phyloP scores from a whole-genome alignment of 371 early-diverging fungal species.

The Syncephalastrum contaminatum region DNA sequence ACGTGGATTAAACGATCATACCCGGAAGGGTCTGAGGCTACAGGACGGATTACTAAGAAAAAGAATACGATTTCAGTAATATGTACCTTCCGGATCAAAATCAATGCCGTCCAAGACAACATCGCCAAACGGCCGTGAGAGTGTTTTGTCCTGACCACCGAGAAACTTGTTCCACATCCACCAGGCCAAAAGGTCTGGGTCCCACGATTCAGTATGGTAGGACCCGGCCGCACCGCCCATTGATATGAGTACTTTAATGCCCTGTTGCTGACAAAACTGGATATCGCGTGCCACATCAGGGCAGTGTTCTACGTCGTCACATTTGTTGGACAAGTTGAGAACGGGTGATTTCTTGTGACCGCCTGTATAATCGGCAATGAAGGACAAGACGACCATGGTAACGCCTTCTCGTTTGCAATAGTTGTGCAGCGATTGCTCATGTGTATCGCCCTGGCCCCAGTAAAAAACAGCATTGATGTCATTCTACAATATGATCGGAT shows the following conservation, averaged over 20 bases:
- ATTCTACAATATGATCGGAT: neutral
- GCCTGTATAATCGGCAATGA: constrained; percentile 46
- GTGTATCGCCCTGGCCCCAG: constrained; percentile 34
- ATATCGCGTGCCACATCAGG: constrained; percentile 56
- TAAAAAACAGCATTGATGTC: constrained; percentile 18
- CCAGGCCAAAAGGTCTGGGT: constrained; percentile 45
- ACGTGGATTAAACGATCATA: constrained; percentile 31
- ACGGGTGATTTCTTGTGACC: constrained; percentile 35
- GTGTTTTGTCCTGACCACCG: constrained; percentile 29
- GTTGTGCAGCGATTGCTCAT: constrained; percentile 40
- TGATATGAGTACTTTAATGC: constrained; percentile 54
- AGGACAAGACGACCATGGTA: constrained; percentile 53
- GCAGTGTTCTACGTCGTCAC: constrained; percentile 40
- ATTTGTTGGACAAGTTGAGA: constrained; percentile 58
- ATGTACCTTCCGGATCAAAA: constrained; percentile 51
- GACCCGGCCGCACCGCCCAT: constrained; percentile 52
- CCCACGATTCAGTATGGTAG: constrained; percentile 29
- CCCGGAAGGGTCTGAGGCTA: constrained; percentile 22
- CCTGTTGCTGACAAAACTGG: constrained; percentile 56
- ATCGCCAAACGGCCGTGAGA: constrained; percentile 35
- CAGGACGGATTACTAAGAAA: neutral
- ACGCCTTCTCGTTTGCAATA: constrained; percentile 60
- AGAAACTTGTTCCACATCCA: constrained; percentile 53
- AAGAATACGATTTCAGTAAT: neutral
- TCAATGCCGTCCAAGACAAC: constrained; percentile 41